Conservation (phyloP, 2,329 filamentous ascomycete genomes). For the Lecanicillium sp. region DNA sequence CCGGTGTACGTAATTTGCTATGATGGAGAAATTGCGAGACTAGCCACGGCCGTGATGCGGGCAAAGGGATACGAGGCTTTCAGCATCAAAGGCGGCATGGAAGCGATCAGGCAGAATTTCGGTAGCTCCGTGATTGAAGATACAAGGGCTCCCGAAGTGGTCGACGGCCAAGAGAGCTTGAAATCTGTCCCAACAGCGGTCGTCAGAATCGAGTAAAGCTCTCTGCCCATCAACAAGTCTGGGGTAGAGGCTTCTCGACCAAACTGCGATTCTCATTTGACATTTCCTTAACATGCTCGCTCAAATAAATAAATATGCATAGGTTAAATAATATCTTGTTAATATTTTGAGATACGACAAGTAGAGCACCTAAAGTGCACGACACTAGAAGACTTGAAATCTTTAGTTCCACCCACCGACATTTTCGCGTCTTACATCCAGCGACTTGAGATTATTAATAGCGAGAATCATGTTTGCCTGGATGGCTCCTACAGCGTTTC, state of each 20-base stretch:
- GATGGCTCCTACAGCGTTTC: neutral
- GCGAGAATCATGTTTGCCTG: neutral
- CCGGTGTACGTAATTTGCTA: neutral
- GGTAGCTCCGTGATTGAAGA: neutral
- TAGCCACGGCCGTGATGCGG: neutral
- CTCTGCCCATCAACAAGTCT: neutral
- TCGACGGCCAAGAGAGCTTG: neutral
- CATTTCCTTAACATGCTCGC: neutral
- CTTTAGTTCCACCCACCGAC: neutral
- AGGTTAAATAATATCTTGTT: neutral
- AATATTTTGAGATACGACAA: neutral
- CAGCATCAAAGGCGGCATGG: neutral
- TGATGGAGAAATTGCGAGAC: neutral
- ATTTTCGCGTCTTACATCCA: neutral
- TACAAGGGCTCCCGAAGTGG: neutral
- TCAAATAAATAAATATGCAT: neutral
- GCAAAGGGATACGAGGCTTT: neutral
- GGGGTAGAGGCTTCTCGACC: neutral
- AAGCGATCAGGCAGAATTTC: neutral
- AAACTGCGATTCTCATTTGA: neutral
- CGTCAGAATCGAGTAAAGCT: neutral
- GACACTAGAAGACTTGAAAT: neutral
- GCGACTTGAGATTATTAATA: neutral
- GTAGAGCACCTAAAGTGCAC: neutral
- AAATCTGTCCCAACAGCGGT: neutral